A percentile compares a stretch with the other conserved stretches of the same genome.
These are phyloP conservation scores for Cystobasidium sp. DNA, from an alignment of 1,284 basidiomycete genomes.

Conservation along the genomic window DNA sequence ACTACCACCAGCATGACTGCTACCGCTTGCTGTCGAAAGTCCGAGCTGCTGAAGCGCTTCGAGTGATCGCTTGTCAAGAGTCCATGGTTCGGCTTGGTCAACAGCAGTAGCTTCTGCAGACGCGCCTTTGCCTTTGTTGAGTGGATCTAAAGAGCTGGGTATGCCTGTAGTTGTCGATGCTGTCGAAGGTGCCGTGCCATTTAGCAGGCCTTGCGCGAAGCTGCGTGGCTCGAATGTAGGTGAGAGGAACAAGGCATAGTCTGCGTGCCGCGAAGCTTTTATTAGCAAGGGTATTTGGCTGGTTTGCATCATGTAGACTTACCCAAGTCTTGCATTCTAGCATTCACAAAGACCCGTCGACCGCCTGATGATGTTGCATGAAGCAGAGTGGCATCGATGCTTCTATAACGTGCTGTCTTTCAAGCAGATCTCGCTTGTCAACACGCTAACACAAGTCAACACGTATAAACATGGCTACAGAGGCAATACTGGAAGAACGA, in stretches of 20 bases:
- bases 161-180: conserved; percentile 9
- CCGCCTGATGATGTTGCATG: not conserved
- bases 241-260: conserved; percentile 38
- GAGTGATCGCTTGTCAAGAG: conserved; percentile 33
- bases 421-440: not conserved
- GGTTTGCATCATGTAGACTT: not conserved
- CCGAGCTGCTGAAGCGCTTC: conserved; percentile 37
- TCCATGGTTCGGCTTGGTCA: conserved; percentile 11
- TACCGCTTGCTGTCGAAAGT: not conserved
- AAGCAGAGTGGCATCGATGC: not conserved
- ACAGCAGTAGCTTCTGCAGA: not conserved
- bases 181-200: conserved; percentile 16
- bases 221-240: conserved; percentile 35
- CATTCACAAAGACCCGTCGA: not conserved
- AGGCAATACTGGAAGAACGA: conserved; percentile 28
- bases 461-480: conserved; percentile 11
- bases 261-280: not conserved
- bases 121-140: not conserved
- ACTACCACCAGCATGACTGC: not conserved
- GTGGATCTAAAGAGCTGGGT: not conserved
- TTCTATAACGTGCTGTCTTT: not conserved
- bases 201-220: conserved; percentile 37
- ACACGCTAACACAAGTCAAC: not conserved
- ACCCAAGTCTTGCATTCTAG: conserved; percentile 30
- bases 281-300: not conserved